These are phyloP conservation scores for Aspergillus olivimuriae DNA, from an alignment of 495 filamentous ascomycete genomes.

Conservation along the genomic window DNA sequence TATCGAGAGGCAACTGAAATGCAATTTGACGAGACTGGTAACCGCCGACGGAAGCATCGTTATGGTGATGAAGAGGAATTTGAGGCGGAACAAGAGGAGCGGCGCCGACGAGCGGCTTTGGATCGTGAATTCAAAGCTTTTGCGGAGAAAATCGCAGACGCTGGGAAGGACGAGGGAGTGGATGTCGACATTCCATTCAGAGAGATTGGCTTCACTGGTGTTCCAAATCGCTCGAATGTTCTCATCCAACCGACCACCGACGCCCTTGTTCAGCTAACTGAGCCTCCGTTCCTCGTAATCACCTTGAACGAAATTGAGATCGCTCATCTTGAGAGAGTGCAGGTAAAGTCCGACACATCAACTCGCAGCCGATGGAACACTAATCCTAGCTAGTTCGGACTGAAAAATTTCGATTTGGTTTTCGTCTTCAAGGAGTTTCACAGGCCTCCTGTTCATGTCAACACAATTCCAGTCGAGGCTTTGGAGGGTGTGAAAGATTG, in stretches of 20 bases:
- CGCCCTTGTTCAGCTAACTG: slow-evolving; percentile 94
- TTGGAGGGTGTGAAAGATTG: slow-evolving; percentile 96
- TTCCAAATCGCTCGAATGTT: slow-evolving; percentile 91
- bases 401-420: slow-evolving; percentile 99
- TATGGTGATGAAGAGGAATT: slow-evolving; percentile 99
- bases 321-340: slow-evolving; percentile 93
- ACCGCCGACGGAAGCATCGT: slow-evolving; percentile 94
- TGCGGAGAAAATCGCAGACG: slow-evolving; percentile 94
- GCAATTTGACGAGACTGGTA: slow-evolving; percentile 98
- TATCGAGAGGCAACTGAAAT: slow-evolving; percentile 98
- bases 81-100: slow-evolving; percentile 95
- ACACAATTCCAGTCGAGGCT: slow-evolving; percentile 94
- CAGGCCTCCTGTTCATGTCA: slow-evolving; percentile 81
- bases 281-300: slow-evolving; percentile 92
- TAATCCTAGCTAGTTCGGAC: slow-evolving; percentile 60
- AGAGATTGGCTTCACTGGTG: slow-evolving; percentile 93
- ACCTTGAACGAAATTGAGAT: slow-evolving; percentile 94
- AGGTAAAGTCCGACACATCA: slow-evolving; percentile 37
- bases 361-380: neutral
- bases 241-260: slow-evolving; percentile 94
- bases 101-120: slow-evolving; percentile 79
- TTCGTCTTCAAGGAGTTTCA: slow-evolving; percentile 97
- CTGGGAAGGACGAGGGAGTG: slow-evolving; percentile 74
- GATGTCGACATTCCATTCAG: slow-evolving; percentile 95
- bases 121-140: slow-evolving; percentile 95